Percentiles rank a stretch among this genome's conserved stretches.
These are phyloP conservation scores for Pseudogymnoascus sp. DNA, from an alignment of 2,329 filamentous ascomycete genomes.

Conservation along the genomic window DNA sequence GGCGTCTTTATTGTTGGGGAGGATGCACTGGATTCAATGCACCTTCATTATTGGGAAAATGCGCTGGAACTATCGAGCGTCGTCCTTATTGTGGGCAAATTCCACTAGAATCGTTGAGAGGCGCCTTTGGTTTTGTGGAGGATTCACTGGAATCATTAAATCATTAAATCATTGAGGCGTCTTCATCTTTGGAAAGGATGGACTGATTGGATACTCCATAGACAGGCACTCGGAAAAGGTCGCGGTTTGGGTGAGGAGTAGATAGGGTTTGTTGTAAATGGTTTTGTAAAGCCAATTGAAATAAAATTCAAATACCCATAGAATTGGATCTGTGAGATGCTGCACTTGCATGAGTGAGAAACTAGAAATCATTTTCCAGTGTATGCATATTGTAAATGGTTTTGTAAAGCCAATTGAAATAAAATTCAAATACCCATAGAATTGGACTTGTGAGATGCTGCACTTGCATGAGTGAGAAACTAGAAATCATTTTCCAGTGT, in stretches of 20 bases:
- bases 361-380: not conserved
- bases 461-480: not conserved
- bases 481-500: not conserved
- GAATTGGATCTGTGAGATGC: not conserved
- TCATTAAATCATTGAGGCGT: not conserved
- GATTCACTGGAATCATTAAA: constrained; percentile 4
- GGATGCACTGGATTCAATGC: not conserved
- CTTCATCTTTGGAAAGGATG: not conserved
- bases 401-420: constrained; percentile 4
- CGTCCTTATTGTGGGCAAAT: not conserved
- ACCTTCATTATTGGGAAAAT: not conserved
- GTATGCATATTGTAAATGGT: not conserved
- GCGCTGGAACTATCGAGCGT: not conserved
- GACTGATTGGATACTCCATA: not conserved
- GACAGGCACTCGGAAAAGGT: not conserved
- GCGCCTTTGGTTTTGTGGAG: not conserved
- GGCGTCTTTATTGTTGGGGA: not conserved
- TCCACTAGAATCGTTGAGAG: not conserved
- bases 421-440: not conserved
- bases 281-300: constrained; percentile 2
- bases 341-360: not conserved
- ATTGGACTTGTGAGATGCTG: not conserved
- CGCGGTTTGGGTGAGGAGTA: not conserved
- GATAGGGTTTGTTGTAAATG: not conserved
- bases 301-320: not conserved